Evolutionary conservation across 2,329 filamentous ascomycete genomes (phyloP), one percentile per base, ranked within the genome.

Genomic region (Sclerotiophoma versabilis): DNA sequence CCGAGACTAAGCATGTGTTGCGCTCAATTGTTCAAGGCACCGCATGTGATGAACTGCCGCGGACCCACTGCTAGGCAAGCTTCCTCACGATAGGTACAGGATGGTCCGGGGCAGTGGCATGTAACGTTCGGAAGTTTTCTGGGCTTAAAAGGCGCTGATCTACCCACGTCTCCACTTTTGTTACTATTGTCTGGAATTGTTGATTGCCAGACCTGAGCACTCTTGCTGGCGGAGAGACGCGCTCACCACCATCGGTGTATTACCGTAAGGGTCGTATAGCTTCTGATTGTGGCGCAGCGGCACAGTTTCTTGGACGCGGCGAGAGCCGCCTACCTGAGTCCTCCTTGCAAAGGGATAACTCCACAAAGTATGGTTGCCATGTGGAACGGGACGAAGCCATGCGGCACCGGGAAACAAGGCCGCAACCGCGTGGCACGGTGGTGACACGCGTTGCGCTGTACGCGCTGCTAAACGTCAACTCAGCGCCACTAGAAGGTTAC

Each of bases 361-460:
- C 27, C 6, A 29, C 30, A 1, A 19, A 14, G 38, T 20, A 33
- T n/a, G 23, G 30, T 20, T 17, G 22, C 34, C 41, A 45, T 29
- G 39, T 49, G 39, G 34, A 37, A 54, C 27, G 34, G 34, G 29
- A 49, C 26, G 45, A 49, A 30, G 44, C 50, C 38, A 39, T 39
- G 39, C 33, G 39, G 22, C 34, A 9, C 30, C 45, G 12, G 32
- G 32, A 14, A 41, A 25, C n/a, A 15, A 27, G 30, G 23, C 37
- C 45, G 39, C 19, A 45, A 38, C 29, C 51, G 29, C 22, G 41
- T 54, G 39, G 41, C 41, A 44, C 44, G 9, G n/a, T 32, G 27
- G 26, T 54, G 27, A 29, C 51, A 45, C 14, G 38, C 39, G 34
- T 32, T n/a, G 23, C 41, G 45, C 41, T 41, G 46, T 46, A 37